Conservation (phyloP, 208 protist genomes). For the Crithidia fasciculata region DNA sequence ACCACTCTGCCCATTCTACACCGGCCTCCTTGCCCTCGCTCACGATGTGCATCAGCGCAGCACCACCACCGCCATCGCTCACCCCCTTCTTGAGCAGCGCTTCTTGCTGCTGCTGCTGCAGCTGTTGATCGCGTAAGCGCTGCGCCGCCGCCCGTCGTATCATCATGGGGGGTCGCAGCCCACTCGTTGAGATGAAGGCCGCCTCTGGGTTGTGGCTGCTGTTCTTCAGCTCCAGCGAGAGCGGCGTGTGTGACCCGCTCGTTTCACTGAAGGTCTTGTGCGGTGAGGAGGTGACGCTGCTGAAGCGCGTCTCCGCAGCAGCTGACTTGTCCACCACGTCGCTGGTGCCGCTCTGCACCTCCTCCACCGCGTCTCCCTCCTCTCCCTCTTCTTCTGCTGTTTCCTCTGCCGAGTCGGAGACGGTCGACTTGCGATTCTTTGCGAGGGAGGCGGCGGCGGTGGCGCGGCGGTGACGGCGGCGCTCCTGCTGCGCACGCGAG, state of each 20-base stretch:
- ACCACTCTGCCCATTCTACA: slow-evolving; percentile 62
- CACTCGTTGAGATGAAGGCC: slow-evolving; percentile 33
- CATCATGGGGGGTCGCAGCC: slow-evolving; percentile 34
- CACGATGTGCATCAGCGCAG: not conserved
- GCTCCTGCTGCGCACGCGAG: slow-evolving; percentile 25
- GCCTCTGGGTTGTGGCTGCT: slow-evolving; percentile 12
- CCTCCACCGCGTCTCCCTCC: not conserved
- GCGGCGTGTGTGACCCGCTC: slow-evolving; percentile 14
- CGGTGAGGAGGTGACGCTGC: slow-evolving; percentile 12
- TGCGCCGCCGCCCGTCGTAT: slow-evolving; percentile 22
- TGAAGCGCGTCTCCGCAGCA: not conserved
- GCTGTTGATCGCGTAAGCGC: slow-evolving; percentile 27
- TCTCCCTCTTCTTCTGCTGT: not conserved
- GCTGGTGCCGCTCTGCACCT: not conserved
- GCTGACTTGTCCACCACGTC: slow-evolving; percentile 14
- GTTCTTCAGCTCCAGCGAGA: slow-evolving; percentile 7
- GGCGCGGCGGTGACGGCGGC: slow-evolving; percentile 12
- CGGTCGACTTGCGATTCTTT: not conserved
- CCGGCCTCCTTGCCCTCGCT: slow-evolving; percentile 10
- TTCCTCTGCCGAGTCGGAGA: slow-evolving; percentile 3
- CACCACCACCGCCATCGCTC: not conserved
- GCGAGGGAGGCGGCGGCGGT: not conserved
- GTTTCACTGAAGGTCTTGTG: slow-evolving; percentile 1
- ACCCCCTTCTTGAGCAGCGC: not conserved
- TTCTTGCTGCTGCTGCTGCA: slow-evolving; percentile 18